Evolutionary conservation across 495 filamentous ascomycete species (phyloP).

Genomic region (Talaromyces stipitatus): DNA sequence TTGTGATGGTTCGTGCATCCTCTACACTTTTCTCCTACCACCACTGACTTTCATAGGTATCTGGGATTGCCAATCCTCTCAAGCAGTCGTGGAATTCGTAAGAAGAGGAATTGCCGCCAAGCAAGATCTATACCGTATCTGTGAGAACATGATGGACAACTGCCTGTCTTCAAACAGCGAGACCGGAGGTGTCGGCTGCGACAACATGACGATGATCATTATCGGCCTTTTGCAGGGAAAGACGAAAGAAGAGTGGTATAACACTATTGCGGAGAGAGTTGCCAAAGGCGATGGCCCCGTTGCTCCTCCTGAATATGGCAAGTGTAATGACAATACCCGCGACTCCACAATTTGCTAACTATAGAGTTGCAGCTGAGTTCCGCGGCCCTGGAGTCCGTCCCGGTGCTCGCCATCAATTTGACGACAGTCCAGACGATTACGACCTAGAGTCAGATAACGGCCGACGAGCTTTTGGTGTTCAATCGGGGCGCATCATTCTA

Average conservation of each 20-base stretch:
- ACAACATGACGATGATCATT: conserved; percentile 98
- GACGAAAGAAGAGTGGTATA: conserved; percentile 97
- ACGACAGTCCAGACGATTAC: conserved; percentile 88
- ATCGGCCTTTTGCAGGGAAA: conserved; percentile 82
- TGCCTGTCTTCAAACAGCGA: conserved; percentile 95
- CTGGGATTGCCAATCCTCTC: conserved; percentile 98
- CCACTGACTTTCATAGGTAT: conserved; percentile 57
- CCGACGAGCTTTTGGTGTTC: conserved; percentile 51
- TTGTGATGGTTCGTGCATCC: conserved; percentile 71
- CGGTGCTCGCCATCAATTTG: conserved; percentile 75
- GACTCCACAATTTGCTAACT: conserved; percentile 42
- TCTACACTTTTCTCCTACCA: background rate
- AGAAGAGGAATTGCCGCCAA: conserved; percentile 90
- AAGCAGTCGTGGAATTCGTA: conserved; percentile 95
- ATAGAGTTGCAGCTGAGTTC: conserved; percentile 75
- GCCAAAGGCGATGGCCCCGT: conserved; percentile 96
- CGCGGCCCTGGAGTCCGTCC: conserved; percentile 82
- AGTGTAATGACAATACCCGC: conserved; percentile 49
- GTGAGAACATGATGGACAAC: conserved; percentile 99
- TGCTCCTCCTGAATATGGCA: conserved; percentile 99
- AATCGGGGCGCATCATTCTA: conserved; percentile 79
- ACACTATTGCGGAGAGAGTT: conserved; percentile 87
- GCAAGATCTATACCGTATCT: conserved; percentile 86
- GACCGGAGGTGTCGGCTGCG: conserved; percentile 94
- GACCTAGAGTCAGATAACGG: conserved; percentile 67